Base-by-base conservation (phyloP, 805 yeast genomes). In the Schwanniomyces vanrijiae region DNA sequence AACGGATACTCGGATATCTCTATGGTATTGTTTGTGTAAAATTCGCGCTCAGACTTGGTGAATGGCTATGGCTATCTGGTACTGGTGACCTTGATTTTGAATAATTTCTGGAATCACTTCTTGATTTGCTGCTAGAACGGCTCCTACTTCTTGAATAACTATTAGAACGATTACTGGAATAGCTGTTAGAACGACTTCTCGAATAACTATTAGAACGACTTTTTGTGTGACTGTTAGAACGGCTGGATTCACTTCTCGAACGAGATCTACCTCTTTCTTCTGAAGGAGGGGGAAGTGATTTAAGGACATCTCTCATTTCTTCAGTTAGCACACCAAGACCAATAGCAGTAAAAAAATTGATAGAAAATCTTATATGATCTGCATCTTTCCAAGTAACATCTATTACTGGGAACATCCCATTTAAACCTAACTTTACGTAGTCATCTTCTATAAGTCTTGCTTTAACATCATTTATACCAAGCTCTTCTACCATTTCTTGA, bases 261-360 rank as follows among this genome's bases (percentile, higher is more conserved):
- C 59, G 20, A 21, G 53, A 44, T 25, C 65, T 46, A 10, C 54
- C 54, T 31, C 52, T 45, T 41, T 52, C 58, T 50, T 43, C 42
- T 34, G 44, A 26, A 5, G 47, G 47, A 18, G 55, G 58, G 4
- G 74, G 64, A 28, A 73, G 54, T 14, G 55, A 54, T 44, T 65
- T 59, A 48, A 84, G 62, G 13, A 67, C 71, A 4, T 71, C 76
- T 66, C 98, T 79, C 95, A 91, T 86, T 1, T 71, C 78, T 33
- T 89, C 96, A 0, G 98, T 91, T 47, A 92, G 62, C 2, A 78
- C 76, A 39, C 97, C 97, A 42, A 92, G 63, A 0, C 95, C 95
- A 51, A 92, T 90, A 1, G 97, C 97, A 0, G 97, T 92, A 65
- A 92, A 92, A 62, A 77, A 92, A 60, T 92, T 92, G 60, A 90